Base-by-base conservation (phyloP, 2,329 filamentous ascomycete species). In the Fusarium virguliforme region DNA sequence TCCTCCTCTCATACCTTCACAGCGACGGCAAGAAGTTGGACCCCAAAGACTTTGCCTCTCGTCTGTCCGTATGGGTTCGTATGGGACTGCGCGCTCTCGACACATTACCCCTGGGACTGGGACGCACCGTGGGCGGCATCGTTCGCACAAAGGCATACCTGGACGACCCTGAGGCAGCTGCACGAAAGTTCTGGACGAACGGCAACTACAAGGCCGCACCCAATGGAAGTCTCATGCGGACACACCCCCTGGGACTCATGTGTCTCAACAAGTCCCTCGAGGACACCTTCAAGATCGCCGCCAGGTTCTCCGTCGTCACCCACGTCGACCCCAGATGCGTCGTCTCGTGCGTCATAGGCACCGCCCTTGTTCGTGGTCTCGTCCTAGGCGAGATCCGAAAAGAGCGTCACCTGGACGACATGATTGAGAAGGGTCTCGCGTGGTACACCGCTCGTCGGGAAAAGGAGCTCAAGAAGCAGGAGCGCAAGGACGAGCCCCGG, bases 221-320 rank as follows among this genome's bases (percentile, higher is more conserved):
- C 0, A 88, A 88, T 59, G 86, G 86, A 2, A 85, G 83, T 46
- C 70, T 88, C 12, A 88, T 88, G 86, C 74, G 86, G 8, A 87
- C 85, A 8, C 85, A 87, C 61, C 83, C 84, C 0, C 75, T 87
- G 13, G 86, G 85, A 1, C 71, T 87, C 6, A 83, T 87, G 64
- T 85, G 83, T 46, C 60, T 87, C 9, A 74, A 75, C 35, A 77
- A 81, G 51, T 77, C 72, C 1, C 76, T 85, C 8, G 79, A 82
- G 7, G 81, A 85, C 71, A 82, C 83, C 0, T 88, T 85, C 67
- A 75, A 79, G 22, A 53, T 83, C 0, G 84, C 85, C 0, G 80
- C 82, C 7, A 76, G 77, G 2, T 80, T 84, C 28, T 84, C 83
- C 2, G 72, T 79, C 24, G 81, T 84, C 3, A 88, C 85, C 13